Conservation (phyloP, 2,329 filamentous ascomycete genomes). For the Chrysoporthe austroafricana region DNA sequence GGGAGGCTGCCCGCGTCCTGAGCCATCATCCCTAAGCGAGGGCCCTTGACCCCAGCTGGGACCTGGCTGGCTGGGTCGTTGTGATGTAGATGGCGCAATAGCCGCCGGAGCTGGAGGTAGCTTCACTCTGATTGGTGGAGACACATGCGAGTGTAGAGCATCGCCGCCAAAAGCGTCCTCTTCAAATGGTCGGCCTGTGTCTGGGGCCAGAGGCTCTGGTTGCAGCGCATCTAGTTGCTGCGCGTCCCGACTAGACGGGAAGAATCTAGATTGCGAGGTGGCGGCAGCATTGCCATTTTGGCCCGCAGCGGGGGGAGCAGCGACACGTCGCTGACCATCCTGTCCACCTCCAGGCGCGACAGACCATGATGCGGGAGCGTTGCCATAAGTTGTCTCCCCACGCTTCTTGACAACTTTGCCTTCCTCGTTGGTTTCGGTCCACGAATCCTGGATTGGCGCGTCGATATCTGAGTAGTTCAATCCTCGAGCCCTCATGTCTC, state of each 20-base stretch:
- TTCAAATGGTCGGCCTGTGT: slow-evolving; percentile 62
- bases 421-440: slow-evolving; percentile 49
- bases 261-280: slow-evolving; percentile 57
- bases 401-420: slow-evolving; percentile 38
- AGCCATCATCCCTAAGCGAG: slow-evolving; percentile 38
- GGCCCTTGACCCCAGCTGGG: slow-evolving; percentile 43
- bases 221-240: slow-evolving; percentile 22
- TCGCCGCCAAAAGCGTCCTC: slow-evolving; percentile 72
- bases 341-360: slow-evolving; percentile 7
- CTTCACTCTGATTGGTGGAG: slow-evolving; percentile 75
- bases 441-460: slow-evolving; percentile 56
- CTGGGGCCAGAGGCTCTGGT: slow-evolving; percentile 32
- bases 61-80: slow-evolving; percentile 34
- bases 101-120: slow-evolving; percentile 65
- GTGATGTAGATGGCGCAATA: slow-evolving; percentile 40
- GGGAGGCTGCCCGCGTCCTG: slow-evolving; percentile 37
- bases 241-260: slow-evolving; percentile 49
- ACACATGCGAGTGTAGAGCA: slow-evolving; percentile 66
- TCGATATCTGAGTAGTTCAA: slow-evolving; percentile 50
- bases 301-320: slow-evolving; percentile 9
- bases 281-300: slow-evolving; percentile 14
- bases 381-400: slow-evolving; percentile 35
- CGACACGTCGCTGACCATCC: slow-evolving; percentile 16
- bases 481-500: slow-evolving; percentile 49
- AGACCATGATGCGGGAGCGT: slow-evolving; percentile 13